Base-by-base conservation (phyloP, 2,329 filamentous ascomycete genomes). In the Alternaria rosae region DNA sequence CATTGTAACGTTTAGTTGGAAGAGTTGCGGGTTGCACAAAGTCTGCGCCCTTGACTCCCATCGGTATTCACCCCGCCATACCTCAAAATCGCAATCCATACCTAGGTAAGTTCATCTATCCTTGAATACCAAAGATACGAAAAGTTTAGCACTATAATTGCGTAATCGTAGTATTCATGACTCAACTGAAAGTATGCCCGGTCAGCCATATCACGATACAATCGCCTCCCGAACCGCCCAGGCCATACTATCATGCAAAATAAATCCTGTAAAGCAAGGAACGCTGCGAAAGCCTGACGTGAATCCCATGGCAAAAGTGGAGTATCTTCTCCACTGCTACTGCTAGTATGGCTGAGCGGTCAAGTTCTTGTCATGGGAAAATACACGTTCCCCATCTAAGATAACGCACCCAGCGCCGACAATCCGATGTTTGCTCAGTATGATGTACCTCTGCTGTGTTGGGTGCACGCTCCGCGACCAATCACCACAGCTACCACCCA, bases 401-500 rank as follows among this genome's bases (percentile, higher is more conserved):
- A 45, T 47, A 4, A 21, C 12, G 15, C 17, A 32, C 5, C 15
- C 25, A 13, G 4, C 9, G 23, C 10, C 10, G 10, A 2, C 7
- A 58, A 54, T 38, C 15, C 42, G 6, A 54, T 58, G 48, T 58
- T 61, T 5, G 10, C 41, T 61, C 54, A 61, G 42, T 17, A 61
- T 61, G 59, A 58, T 52, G 47, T 30, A 47, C 25, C 20, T 44
- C 20, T 58, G 42, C 20, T 42, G 59, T 54, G 30, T 45, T 45
- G 38, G 47, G 28, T 21, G 9, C 45, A 35, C 10, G 6, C 26
- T n/a, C 23, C 15, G 10, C 20, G 10, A 35, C 59, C 59, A 61
- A 58, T 58, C 42, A 58, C 7, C 13, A 42, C 10, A n/a, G 23
- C n/a, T 21, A 50, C 32, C 21, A 17, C 15, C 15, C 21, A 48